Base-by-base conservation (phyloP, 2,329 filamentous ascomycete genomes). In the Fusarium sp. region DNA sequence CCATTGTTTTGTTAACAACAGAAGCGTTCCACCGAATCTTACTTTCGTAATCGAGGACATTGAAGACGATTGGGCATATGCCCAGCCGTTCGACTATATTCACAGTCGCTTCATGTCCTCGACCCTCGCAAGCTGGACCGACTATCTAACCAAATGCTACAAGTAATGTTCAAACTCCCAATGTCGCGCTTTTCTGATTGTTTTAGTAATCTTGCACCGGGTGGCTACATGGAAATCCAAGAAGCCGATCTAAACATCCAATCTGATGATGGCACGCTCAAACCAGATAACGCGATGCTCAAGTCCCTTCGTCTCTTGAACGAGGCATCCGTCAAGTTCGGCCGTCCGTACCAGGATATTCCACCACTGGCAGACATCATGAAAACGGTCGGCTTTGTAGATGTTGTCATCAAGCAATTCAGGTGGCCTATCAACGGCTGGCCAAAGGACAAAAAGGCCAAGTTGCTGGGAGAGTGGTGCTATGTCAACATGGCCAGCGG, bases 271-370 rank as follows among this genome's bases (percentile, higher is more conserved):
- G 40, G 18, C n/a, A 72, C 74, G 1, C 50, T 78, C 15, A 41
- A 34, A 2, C 38, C 54, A 0, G 71, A 72, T 10, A 58, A 67
- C 7, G 16, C 64, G 7, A 47, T 77, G n/a, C 47, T 60, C 20
- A 54, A 56, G 3, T 78, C 74, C 56, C 33, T 56, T 4, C 28
- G 70, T 8, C 47, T 71, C 4, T 37, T 76, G 20, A 38, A 61
- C 10, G 65, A 76, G 20, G 73, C 73, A 2, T 71, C 72, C 4
- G 67, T 68, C 18, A 71, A 70, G 10, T 72, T 77, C 26, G 66
- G 70, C 1, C 47, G 62, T 0, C 45, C 60, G 2, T 71, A 67
- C 20, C 54, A 65, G 6, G 64, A 70, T 9, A 69, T 72, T 8
- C n/a, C 56, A 3, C 38, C 58, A 2, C 61, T 72, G 9, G 52